phyloP scores from a whole-genome alignment of 2,329 filamentous ascomycete species.

The Catunica adiposa region DNA sequence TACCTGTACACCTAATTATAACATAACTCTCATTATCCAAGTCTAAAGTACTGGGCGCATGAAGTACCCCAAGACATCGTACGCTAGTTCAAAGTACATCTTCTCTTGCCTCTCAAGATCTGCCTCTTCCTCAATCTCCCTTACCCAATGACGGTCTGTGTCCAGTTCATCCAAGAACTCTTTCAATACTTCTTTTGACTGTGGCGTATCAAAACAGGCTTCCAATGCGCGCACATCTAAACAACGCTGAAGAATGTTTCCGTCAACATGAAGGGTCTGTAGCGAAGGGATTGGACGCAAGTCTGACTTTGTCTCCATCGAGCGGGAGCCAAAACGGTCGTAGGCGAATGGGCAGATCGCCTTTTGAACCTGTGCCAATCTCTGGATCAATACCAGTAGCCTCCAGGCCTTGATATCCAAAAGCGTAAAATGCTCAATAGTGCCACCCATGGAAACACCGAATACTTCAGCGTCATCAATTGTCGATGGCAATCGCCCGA shows the following conservation, averaged over 20 bases:
- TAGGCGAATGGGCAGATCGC: slow-evolving; percentile 8
- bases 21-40: no score
- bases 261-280: slow-evolving; percentile 44
- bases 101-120: slow-evolving; percentile 17
- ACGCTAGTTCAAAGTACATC: slow-evolving; percentile 32
- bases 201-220: slow-evolving; percentile 22
- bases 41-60: slow-evolving; percentile 33
- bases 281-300: slow-evolving; percentile 19
- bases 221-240: slow-evolving; percentile 31
- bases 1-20: not conserved
- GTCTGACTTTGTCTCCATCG: not conserved
- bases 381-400: slow-evolving; percentile 58
- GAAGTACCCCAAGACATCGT: slow-evolving; percentile 37
- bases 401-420: slow-evolving; percentile 46
- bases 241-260: slow-evolving; percentile 44
- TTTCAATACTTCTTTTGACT: slow-evolving; percentile 26
- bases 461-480: slow-evolving; percentile 36
- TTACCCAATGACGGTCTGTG: slow-evolving; percentile 25
- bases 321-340: not conserved
- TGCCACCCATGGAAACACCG: slow-evolving; percentile 53
- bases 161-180: slow-evolving; percentile 36
- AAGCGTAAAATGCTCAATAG: slow-evolving; percentile 51
- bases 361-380: slow-evolving; percentile 33
- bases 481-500: slow-evolving; percentile 28
- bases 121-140: slow-evolving; percentile 18